phyloP scores from a whole-genome alignment of 805 yeast genomes.

The Cyberlindnera misumaiensis region DNA sequence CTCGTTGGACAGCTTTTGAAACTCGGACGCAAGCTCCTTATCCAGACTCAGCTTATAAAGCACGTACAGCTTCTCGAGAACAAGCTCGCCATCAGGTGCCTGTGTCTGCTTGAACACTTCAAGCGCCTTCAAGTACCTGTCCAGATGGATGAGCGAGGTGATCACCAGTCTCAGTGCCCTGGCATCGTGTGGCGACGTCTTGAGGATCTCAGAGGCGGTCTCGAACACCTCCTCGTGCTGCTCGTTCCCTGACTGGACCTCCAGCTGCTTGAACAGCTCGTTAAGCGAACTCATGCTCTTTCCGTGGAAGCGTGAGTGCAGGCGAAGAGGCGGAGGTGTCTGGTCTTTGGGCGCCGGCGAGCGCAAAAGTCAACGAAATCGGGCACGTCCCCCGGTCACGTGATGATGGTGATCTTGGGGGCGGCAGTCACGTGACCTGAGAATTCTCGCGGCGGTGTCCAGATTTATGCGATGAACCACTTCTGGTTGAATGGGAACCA shows the following conservation, averaged over 20 bases:
- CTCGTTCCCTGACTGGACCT: constrained; percentile 16
- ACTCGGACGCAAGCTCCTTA: constrained; percentile 24
- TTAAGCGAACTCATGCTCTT: constrained; percentile 18
- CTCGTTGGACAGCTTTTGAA: constrained; percentile 18
- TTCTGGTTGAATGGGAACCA: too few species aligned
- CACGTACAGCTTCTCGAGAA: constrained; percentile 54
- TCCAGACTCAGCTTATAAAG: constrained; percentile 47
- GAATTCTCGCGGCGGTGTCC: too few species aligned
- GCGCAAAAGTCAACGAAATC: too few species aligned
- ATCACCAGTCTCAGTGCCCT: constrained; percentile 40
- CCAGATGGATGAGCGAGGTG: constrained; percentile 59
- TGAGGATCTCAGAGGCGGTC: constrained; percentile 21
- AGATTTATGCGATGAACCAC: too few species aligned
- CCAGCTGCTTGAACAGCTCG: constrained; percentile 22
- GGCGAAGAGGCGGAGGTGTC: too few species aligned
- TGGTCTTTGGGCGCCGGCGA: too few species aligned
- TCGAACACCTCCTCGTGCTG: constrained; percentile 21
- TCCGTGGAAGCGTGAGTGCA: too few species aligned
- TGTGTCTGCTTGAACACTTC: constrained; percentile 33
- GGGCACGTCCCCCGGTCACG: too few species aligned
- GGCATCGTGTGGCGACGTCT: constrained; percentile 21
- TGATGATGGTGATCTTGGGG: too few species aligned
- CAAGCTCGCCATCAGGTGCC: constrained; percentile 28
- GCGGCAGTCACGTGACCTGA: too few species aligned
- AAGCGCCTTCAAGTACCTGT: constrained; percentile 48